Base-by-base conservation (phyloP, 345 rosid genomes). In the Salix caprea region DNA sequence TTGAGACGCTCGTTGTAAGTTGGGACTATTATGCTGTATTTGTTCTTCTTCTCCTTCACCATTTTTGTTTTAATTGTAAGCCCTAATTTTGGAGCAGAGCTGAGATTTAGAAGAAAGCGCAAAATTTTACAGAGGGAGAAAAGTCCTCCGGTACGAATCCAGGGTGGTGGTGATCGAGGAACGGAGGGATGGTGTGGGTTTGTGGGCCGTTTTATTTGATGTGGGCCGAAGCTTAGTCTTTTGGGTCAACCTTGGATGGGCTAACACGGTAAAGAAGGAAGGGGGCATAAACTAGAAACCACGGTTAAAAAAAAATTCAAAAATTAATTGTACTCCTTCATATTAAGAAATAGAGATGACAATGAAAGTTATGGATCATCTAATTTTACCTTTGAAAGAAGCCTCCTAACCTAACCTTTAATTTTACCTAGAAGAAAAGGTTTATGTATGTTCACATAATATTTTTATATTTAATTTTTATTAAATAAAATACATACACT, bases 1-100 rank as follows among this genome's bases (percentile, higher is more conserved):
- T 96, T 96, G 79, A 93, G 91, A 37, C 95, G 97, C 86, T 96
- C 99, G 85, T 96, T 93, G 90, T 91, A 93, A 1, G 99, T 96
- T 18, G 98, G 98, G 62, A 96, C 78, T 70, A 96, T 89, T 68
- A 96, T 84, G 80, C 98, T 96, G 87, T 90, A 93, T 85, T 90
- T 92, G 75, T 86, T 80, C 69, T 77, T 74, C 71, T 39, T 61
- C 48, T 75, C 78, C 73, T 37, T 48, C 36, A 48, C 39, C 10
- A 71, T 36, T 56, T 15, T 58, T 6, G 46, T 37, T 67, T 21
- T 26, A 28, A 58, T 21, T 23, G 40, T 7, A 36, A 65, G 1
- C 39, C 68, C n/a, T 34, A 19, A 30, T 65, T 65, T 2, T 16
- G 1, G 4, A 56, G 61, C n/a, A 56, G 46, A 40, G 46, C 46